Base-by-base conservation (phyloP, 148 eudicot genomes). In the Euryodendron excelsum region DNA sequence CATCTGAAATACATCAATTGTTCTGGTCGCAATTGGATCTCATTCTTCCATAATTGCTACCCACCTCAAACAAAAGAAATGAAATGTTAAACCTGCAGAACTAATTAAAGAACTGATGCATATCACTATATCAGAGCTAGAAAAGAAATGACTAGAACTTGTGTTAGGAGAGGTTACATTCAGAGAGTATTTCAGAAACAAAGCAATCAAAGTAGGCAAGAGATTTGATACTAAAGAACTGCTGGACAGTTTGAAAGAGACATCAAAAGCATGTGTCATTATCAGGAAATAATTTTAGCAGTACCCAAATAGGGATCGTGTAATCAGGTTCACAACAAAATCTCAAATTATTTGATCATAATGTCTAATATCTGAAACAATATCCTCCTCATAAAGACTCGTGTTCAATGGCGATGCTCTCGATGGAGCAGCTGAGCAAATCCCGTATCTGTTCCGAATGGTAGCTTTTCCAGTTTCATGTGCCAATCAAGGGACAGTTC, bases 381-480 rank as follows among this genome's bases (percentile, higher is more conserved):
- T 34, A 36, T 36, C 18, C 47, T 21, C 5, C 1, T 39, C 23
- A 15, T 50, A 30, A 77, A 34, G 34, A 33, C 25, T 47, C 79
- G 12, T 15, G 33, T 34, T 27, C 44, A 50, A 47, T 23, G 14
- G 23, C 25, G 31, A 76, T 23, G 53, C 44, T 56, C 14, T 18
- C 55, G 37, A 55, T 25, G 23, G 60, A 2, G 27, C 45, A 5
- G 5, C 41, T 3, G 13, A 4, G 18, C 21, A 39, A 55, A 73
- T 9, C 65, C 52, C 25, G 3, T 25, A 23, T 33, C 18, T 58
- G 39, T 74, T 56, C n/a, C 8, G 1, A 61, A 62, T 75, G 58
- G 78, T 50, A 50, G 63, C 58, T 62, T 72, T 61, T 4, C n/a
- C 15, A 73, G 85, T 82, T 78, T 85, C 85, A 82, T 82, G 73